These are phyloP conservation scores for Metschnikowia chrysomelidarum DNA, from an alignment of 805 yeast species.

Conservation along the genomic window DNA sequence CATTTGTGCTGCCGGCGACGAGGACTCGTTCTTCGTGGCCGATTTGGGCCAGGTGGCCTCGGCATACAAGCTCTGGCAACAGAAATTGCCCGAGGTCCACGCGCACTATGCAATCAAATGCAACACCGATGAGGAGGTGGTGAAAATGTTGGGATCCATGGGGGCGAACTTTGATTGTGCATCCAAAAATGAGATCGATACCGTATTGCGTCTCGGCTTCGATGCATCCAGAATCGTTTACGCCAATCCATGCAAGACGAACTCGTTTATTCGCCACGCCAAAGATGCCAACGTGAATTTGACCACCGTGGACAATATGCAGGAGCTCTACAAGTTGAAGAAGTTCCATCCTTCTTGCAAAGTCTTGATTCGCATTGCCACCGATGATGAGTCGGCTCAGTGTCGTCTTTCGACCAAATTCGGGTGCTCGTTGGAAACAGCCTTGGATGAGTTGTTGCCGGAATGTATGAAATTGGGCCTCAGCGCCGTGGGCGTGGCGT, in stretches of 20 bases:
- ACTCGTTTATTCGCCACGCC: conserved; percentile 76
- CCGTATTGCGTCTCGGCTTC: conserved; percentile 60
- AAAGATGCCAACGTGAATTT: conserved; percentile 51
- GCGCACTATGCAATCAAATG: conserved; percentile 97
- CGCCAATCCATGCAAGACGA: conserved; percentile 94
- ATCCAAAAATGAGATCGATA: conserved; percentile 76
- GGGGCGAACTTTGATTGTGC: conserved; percentile 94
- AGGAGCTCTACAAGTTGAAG: conserved; percentile 75
- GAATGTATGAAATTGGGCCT: conserved; percentile 61
- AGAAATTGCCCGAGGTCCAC: conserved; percentile 64
- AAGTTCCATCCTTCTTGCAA: conserved; percentile 66
- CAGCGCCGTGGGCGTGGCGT: conserved; percentile 79
- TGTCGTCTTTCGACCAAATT: conserved; percentile 86
- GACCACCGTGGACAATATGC: conserved; percentile 88
- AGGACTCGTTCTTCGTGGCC: conserved; percentile 84
- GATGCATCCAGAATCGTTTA: conserved; percentile 69
- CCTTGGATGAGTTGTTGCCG: conserved; percentile 52
- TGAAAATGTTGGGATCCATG: conserved; percentile 52
- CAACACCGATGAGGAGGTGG: conserved; percentile 66
- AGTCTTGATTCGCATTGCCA: conserved; percentile 75
- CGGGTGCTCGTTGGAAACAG: conserved; percentile 68
- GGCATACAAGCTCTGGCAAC: conserved; percentile 62
- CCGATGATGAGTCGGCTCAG: conserved; percentile 85
- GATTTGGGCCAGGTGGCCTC: conserved; percentile 73
- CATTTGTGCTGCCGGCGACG: conserved; percentile 69